Percentiles rank a stretch among this genome's conserved stretches.
These are phyloP conservation scores for Cardiospermum halicacabum DNA, from an alignment of 345 rosid genomes.

Conservation along the genomic window DNA sequence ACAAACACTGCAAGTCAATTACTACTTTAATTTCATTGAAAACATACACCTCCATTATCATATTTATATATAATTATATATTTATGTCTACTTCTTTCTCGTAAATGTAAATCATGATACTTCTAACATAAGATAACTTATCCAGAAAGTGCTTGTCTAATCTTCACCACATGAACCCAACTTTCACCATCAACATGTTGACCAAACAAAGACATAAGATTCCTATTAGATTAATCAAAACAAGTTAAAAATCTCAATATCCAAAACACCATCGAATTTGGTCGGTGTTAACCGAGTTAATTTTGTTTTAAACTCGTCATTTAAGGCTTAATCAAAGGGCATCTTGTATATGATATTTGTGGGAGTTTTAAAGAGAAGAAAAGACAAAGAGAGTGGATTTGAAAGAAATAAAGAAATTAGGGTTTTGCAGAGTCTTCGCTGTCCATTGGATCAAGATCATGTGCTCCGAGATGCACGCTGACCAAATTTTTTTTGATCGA, in stretches of 20 bases:
- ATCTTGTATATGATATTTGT: too few relatives aligned
- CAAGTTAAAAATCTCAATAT: background rate
- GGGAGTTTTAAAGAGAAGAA: too few relatives aligned
- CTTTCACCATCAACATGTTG: too few relatives aligned
- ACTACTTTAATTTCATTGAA: too few relatives aligned
- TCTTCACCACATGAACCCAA: too few relatives aligned
- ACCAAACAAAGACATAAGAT: background rate
- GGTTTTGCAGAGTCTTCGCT: conserved; percentile 29
- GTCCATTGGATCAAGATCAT: conserved; percentile 42
- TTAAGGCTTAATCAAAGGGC: background rate
- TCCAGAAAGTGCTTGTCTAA: too few relatives aligned
- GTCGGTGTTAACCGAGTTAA: conserved; percentile 19
- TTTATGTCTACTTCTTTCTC: too few relatives aligned
- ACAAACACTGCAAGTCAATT: too few relatives aligned
- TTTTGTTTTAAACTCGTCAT: background rate
- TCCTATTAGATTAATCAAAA: background rate
- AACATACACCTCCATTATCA: too few relatives aligned
- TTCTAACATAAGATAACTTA: too few relatives aligned
- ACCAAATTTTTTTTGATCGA: conserved; percentile 9
- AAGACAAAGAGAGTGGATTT: conserved; percentile 15
- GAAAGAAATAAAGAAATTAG: conserved; percentile 22
- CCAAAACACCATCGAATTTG: background rate
- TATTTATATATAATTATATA: too few relatives aligned
- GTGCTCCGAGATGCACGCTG: conserved; percentile 53
- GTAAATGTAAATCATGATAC: too few relatives aligned